These are phyloP conservation scores for Gonapodya prolifera DNA, from an alignment of 192 early-diverging fungal genomes.

Conservation along the genomic window DNA sequence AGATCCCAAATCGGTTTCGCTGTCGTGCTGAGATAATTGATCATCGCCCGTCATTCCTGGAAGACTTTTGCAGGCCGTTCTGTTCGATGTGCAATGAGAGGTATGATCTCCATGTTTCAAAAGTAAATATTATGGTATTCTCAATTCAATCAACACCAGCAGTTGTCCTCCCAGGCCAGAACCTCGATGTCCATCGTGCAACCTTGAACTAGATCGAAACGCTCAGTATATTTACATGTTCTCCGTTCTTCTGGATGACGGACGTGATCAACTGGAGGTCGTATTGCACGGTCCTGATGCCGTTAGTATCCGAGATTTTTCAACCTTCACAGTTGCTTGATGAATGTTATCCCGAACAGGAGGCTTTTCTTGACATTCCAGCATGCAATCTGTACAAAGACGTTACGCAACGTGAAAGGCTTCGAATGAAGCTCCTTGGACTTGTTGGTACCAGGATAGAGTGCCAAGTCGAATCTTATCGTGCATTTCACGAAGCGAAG, in stretches of 20 bases:
- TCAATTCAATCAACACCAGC: neutral
- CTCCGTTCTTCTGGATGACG: neutral
- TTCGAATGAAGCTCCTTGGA: neutral
- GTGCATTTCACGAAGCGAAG: neutral
- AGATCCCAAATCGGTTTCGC: neutral
- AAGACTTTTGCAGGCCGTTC: neutral
- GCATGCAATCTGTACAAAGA: neutral
- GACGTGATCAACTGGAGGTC: neutral
- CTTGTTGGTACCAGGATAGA: neutral
- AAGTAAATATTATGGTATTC: neutral
- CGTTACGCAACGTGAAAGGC: neutral
- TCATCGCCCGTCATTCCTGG: neutral
- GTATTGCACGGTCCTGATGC: neutral
- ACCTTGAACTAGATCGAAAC: neutral
- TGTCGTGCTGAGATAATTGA: neutral
- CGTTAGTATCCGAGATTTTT: neutral
- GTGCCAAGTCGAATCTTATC: neutral
- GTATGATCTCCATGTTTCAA: neutral
- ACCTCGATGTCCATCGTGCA: neutral
- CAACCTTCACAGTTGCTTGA: neutral
- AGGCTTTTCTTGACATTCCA: neutral
- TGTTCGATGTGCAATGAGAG: neutral
- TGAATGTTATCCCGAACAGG: neutral
- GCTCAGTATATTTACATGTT: neutral
- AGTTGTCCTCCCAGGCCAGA: neutral